These are phyloP conservation scores for Helianthus tuberosus DNA, from an alignment of 129 eudicot species.

Conservation along the genomic window DNA sequence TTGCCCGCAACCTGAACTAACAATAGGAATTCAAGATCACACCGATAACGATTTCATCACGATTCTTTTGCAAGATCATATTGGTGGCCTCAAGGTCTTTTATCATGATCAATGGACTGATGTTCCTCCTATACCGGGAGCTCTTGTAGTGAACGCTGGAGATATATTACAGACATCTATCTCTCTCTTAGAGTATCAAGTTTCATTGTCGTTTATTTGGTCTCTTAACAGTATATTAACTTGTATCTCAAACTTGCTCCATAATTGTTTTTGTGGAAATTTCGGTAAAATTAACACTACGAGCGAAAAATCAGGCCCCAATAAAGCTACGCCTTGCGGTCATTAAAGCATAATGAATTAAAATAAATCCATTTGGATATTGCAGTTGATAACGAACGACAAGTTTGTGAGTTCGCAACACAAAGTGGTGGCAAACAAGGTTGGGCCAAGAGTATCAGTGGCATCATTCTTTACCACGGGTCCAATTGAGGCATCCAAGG, in stretches of 20 bases:
- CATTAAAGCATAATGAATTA: no score
- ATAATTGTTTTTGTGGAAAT: no score
- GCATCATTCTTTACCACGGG: conserved; percentile 46
- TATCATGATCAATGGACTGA: conserved; percentile 39
- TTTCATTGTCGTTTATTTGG: no score
- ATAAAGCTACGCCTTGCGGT: no score
- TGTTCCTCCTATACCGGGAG: conserved; percentile 40
- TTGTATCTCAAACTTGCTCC: no score
- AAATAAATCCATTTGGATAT: no score
- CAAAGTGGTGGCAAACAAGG: conserved; percentile 48
- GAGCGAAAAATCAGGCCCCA: no score
- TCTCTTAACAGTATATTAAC: no score
- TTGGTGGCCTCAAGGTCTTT: conserved; percentile 42
- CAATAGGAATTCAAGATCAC: conserved; percentile 29
- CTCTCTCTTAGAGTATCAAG: no score
- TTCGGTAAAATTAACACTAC: no score
- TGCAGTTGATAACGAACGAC: conserved; percentile 47
- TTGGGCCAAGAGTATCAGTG: conserved; percentile 58
- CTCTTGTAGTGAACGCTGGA: conserved; percentile 41
- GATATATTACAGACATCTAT: conserved; percentile 45
- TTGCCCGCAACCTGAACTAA: conserved; percentile 45
- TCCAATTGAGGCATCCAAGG: conserved; percentile 2
- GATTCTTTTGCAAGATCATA: conserved; percentile 39
- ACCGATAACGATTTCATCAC: conserved; percentile 35
- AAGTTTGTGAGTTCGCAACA: conserved; percentile 55